Base-by-base conservation (phyloP, 2,329 filamentous ascomycete species). In the Mariannaea elegans region DNA sequence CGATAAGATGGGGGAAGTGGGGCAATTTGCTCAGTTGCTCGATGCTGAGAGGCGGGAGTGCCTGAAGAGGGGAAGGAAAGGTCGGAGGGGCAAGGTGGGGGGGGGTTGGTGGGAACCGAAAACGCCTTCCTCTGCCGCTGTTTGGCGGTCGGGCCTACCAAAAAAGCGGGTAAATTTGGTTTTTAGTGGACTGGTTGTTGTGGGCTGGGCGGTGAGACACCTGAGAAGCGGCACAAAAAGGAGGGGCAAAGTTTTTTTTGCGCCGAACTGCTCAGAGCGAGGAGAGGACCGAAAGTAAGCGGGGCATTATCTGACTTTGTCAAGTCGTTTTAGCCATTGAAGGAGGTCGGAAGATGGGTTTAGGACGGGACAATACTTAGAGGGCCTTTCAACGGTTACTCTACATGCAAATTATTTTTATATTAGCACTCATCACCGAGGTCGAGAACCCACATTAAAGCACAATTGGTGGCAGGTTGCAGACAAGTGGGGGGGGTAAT, bases 221-320 rank as follows among this genome's bases (percentile, higher is more conserved):
- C 56, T 56, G 16, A 21, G n/a, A 31, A 9, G 32, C 48, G 55
- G 55, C 55, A 65, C 63, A 69, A 67, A 27, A 70, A 71, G 65
- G 66, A 70, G 68, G 71, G 67, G 67, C 63, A 71, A 69, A 12
- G 13, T 72, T 65, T 70, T 70, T 72, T 66, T 62, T 27, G 21
- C 12, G 18, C 14, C 19, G 38, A 31, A n/a, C n/a, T n/a, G n/a
- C n/a, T n/a, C n/a, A n/a, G n/a, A n/a, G n/a, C n/a, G n/a, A n/a
- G n/a, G n/a, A n/a, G n/a, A n/a, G n/a, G 9, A 9, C 24, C 9
- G 24, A 27, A 9, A 27, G 24, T 5, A 27, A 27, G 24, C 24
- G 24, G 24, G 24, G 24, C 24, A 27, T 27, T 27, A n/a, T n/a
- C n/a, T n/a, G n/a, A n/a, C n/a, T n/a, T n/a, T n/a, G n/a, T n/a